These are phyloP conservation scores for Lumnitzera littorea DNA, from an alignment of 345 rosid genomes.

Conservation along the genomic window DNA sequence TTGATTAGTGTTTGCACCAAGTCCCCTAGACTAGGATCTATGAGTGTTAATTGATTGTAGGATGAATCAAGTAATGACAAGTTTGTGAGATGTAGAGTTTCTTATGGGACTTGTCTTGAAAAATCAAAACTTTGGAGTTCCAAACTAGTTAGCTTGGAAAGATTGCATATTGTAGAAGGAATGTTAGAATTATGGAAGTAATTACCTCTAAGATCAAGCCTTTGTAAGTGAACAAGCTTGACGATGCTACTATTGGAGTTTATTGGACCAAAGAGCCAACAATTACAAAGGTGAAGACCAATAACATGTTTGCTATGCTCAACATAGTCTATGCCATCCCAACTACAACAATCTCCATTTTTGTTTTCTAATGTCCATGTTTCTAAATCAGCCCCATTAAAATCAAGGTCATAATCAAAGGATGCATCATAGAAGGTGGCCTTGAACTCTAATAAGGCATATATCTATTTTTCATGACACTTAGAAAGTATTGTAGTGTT, in stretches of 20 bases:
- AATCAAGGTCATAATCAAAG: background rate
- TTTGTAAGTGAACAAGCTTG: slow-evolving; percentile 10
- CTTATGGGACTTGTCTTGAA: slow-evolving; percentile 6
- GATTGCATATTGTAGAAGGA: slow-evolving; percentile 4
- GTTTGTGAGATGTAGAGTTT: slow-evolving; percentile 1
- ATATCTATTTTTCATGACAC: slow-evolving; percentile 6
- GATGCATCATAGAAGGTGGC: slow-evolving; percentile 8
- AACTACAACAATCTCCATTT: slow-evolving; percentile 14
- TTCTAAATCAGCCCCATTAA: background rate
- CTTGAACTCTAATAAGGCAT: slow-evolving; percentile 16
- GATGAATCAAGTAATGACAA: background rate
- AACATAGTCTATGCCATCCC: slow-evolving; percentile 14
- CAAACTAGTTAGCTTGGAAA: slow-evolving; percentile 7
- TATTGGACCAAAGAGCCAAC: slow-evolving; percentile 12
- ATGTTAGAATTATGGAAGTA: slow-evolving; percentile 9
- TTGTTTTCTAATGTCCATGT: background rate
- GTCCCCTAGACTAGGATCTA: background rate
- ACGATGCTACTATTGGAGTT: slow-evolving; percentile 15
- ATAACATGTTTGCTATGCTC: slow-evolving; percentile 6
- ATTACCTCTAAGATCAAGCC: slow-evolving; percentile 13
- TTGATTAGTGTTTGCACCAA: slow-evolving; percentile 1
- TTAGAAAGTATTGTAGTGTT: too few species aligned
- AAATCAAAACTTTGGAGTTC: slow-evolving; percentile 8
- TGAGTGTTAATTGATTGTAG: background rate
- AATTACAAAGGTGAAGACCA: slow-evolving; percentile 6